phyloP scores from a whole-genome alignment of 306 rosid species.

The cucumber (Cucumis sativus) region Cucumber_9930_V3 NC_026657.2:30385001-30385500 shows the following conservation, averaged over 20 bases:
- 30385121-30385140: background rate
- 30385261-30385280: slow-evolving; percentile 4
- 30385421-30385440: background rate
- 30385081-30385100: background rate
- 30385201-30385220: slow-evolving; percentile 13
- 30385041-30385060: slow-evolving; percentile 35
- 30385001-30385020: slow-evolving; percentile 94
- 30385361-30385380: background rate
- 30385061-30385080: background rate
- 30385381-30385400: background rate
- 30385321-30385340: background rate
- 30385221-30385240: slow-evolving; percentile 10
- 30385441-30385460: background rate
- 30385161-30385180: background rate
- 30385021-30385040: slow-evolving; percentile 86
- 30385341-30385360: background rate
- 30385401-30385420: background rate
- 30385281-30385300: background rate
- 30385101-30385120: background rate
- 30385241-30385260: background rate
- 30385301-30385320: background rate
- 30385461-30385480: background rate
- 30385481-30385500: background rate
- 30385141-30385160: background rate
- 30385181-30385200: background rate